Percentiles rank a stretch among this genome's conserved stretches.
Conservation (phyloP, 345 rosid genomes). For the Anastatica hierochuntica region DNA sequence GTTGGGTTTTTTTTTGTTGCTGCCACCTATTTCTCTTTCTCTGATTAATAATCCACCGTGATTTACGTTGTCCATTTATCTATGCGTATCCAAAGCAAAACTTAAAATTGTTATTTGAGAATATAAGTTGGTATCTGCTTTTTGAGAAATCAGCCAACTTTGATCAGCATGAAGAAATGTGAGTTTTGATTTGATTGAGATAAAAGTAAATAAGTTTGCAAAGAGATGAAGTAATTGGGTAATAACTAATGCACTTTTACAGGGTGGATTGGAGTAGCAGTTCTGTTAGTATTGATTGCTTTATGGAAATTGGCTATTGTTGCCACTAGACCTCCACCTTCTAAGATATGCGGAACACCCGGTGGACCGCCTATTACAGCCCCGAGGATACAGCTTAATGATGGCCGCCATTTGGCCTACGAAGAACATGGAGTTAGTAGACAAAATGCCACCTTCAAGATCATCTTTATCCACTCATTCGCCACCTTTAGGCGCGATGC, state of each 20-base stretch:
- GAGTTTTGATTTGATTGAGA: background rate
- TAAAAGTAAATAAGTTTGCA: background rate
- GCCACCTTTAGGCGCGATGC: constrained; percentile 38
- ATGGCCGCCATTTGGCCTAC: constrained; percentile 55
- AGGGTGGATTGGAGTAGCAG: constrained; percentile 10
- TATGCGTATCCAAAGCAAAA: background rate
- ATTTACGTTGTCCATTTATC: constrained; percentile 8
- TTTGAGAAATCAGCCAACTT: background rate
- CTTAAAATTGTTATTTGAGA: background rate
- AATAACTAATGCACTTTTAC: background rate
- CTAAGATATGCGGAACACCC: constrained; percentile 38
- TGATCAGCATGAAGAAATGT: constrained; percentile 17
- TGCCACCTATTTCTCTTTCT: constrained; percentile 5
- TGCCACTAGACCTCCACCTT: constrained; percentile 36
- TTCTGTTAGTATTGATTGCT: constrained; percentile 22
- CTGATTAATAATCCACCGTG: background rate
- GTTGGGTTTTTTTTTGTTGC: constrained; percentile 2
- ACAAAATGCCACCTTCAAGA: constrained; percentile 40
- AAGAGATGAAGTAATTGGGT: background rate
- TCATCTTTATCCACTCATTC: constrained; percentile 40
- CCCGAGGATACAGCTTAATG: constrained; percentile 43
- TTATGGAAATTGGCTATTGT: constrained; percentile 34
- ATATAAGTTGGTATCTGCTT: constrained; percentile 6
- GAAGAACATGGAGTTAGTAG: constrained; percentile 45
- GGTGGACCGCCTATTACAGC: constrained; percentile 45